phyloP scores from a whole-genome alignment of 495 filamentous ascomycete species.

The Aspergillus steynii region DNA sequence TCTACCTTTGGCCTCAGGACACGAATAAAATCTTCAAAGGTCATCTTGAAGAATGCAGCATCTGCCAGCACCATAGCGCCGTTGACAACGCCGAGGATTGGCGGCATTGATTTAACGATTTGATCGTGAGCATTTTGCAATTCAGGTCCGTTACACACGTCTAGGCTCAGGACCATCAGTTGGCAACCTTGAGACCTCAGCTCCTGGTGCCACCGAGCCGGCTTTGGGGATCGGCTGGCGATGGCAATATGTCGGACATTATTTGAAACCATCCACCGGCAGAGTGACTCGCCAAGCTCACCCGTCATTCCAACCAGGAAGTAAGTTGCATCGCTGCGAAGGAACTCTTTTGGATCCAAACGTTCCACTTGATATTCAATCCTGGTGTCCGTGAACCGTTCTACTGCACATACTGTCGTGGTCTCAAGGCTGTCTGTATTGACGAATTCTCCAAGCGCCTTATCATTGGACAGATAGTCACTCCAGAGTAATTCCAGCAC shows the following conservation, averaged over 20 bases:
- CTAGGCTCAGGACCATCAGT: not conserved
- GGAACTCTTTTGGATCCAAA: not conserved
- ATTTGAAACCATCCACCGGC: slow-evolving; percentile 51
- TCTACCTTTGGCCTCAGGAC: slow-evolving; percentile 25
- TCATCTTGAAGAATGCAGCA: slow-evolving; percentile 16
- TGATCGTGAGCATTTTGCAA: not conserved
- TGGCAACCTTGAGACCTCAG: slow-evolving; percentile 1
- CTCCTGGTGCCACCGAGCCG: slow-evolving; percentile 38
- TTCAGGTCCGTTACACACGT: not conserved
- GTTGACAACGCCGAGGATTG: slow-evolving; percentile 18
- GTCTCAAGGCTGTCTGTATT: not conserved
- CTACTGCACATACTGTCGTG: slow-evolving; percentile 1
- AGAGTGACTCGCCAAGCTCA: slow-evolving; percentile 56
- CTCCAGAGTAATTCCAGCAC: not conserved
- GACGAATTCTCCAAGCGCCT: not conserved
- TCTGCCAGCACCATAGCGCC: slow-evolving; percentile 28
- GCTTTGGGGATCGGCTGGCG: slow-evolving; percentile 49
- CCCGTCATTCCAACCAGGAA: slow-evolving; percentile 56
- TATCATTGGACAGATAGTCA: not conserved
- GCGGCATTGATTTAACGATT: slow-evolving; percentile 1
- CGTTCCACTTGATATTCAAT: not conserved
- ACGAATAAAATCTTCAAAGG: not conserved
- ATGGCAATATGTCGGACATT: slow-evolving; percentile 49
- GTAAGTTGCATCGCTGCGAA: slow-evolving; percentile 50
- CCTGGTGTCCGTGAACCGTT: not conserved